Base-by-base conservation (phyloP, 495 filamentous ascomycete species). In the Aspergillus carlsbadensis region DNA sequence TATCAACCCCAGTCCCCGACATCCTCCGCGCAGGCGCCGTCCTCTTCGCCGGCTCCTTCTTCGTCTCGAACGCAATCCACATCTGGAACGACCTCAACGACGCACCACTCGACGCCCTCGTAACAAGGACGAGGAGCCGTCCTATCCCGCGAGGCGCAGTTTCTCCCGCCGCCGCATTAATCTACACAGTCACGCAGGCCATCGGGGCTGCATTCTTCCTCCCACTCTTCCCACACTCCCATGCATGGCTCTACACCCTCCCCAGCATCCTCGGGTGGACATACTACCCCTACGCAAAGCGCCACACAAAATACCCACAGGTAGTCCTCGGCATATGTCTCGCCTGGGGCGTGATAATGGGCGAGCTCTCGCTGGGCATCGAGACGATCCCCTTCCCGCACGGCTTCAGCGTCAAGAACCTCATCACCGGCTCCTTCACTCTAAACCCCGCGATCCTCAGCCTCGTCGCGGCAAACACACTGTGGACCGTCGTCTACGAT, bases 81-180 rank as follows among this genome's bases (percentile, higher is more conserved):
- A 68, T 67, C 26, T 76, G 71, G 71, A 75, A 78, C 62, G 74
- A 76, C 61, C 65, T 75, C 18, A 56, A 74, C 61, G 73, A 78
- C 52, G 69, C 69, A 10, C 67, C 64, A 17, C 53, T 78, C 36
- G 74, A 78, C 56, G 56, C 58, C 10, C 52, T 59, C 3, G 64
- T 76, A 40, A 46, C 58, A 5, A 71, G 74, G 17, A 75, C 71
- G 22, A 58, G 60, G 34, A 66, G 59, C 29, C 64, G 74, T 0
- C 74, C 74, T 10, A 71, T 78, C 35, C 64, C 73, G 0, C 66
- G 73, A 17, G 73, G 73, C 11, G 71, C 69, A 14, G 64, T 78
- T 31, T 55, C 67, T 3, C 66, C 64, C 0, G 43, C 26, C 0
- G 66, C 69, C 6, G 74, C 73, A 10, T 54, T 72, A 46, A 1